Percentiles rank a stretch among this genome's conserved stretches.
Evolutionary conservation across 2,329 filamentous ascomycete genomes (phyloP).

Genomic region (Metarhizium album): DNA sequence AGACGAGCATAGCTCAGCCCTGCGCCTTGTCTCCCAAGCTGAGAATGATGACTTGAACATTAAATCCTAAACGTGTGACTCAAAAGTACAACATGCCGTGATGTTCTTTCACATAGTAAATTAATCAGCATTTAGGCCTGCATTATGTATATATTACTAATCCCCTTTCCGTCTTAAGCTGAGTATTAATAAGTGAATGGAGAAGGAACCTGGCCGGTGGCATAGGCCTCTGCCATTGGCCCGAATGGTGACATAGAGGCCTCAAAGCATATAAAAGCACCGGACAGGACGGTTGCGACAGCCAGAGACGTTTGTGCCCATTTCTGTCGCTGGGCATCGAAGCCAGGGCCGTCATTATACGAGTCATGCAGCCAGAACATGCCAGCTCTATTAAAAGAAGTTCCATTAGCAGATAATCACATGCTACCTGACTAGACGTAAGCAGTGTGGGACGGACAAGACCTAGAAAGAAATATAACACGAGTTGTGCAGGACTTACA

Average conservation of each 20-base stretch:
- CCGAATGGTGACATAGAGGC: slow-evolving; percentile 37
- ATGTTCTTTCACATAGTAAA: too few species aligned
- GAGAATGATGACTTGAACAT: too few species aligned
- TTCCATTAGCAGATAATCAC: not conserved
- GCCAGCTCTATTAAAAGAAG: slow-evolving; percentile 22
- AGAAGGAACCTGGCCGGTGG: slow-evolving; percentile 6
- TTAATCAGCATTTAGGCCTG: too few species aligned
- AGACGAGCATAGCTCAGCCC: too few species aligned
- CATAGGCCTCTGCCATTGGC: slow-evolving; percentile 14
- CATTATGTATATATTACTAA: not conserved
- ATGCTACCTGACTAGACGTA: not conserved
- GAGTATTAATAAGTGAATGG: slow-evolving; percentile 8
- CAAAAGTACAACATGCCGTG: too few species aligned
- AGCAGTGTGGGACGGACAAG: not conserved
- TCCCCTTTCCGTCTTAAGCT: not conserved
- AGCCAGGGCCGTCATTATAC: slow-evolving; percentile 31
- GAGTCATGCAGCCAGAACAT: slow-evolving; percentile 41
- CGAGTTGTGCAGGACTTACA: slow-evolving; percentile 13
- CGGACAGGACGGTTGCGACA: slow-evolving; percentile 30
- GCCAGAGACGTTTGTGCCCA: slow-evolving; percentile 28
- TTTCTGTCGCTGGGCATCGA: slow-evolving; percentile 24
- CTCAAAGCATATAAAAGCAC: slow-evolving; percentile 37
- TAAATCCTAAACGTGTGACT: too few species aligned
- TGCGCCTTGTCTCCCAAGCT: too few species aligned
- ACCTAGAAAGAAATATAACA: not conserved